Percentiles rank a stretch among this genome's conserved stretches.
These are phyloP conservation scores for Aspergillus sclerotioniger DNA, from an alignment of 495 filamentous ascomycete genomes.

Conservation along the genomic window DNA sequence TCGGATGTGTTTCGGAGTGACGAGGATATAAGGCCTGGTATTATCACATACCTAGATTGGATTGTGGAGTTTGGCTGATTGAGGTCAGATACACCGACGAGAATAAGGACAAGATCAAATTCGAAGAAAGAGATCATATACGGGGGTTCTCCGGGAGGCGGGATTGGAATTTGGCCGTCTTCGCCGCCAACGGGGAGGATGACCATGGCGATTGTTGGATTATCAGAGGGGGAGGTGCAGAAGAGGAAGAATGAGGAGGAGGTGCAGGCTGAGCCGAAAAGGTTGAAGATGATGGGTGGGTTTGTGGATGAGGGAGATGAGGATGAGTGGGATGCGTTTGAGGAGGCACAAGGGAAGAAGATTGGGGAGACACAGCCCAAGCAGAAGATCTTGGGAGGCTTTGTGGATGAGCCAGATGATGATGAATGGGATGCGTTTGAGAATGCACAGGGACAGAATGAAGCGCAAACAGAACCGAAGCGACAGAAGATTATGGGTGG, in stretches of 20 bases:
- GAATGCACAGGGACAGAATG: conserved; percentile 39
- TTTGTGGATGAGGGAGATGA: conserved; percentile 45
- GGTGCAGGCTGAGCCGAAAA: conserved; percentile 36
- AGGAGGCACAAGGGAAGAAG: conserved; percentile 32
- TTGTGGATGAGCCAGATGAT: conserved; percentile 42
- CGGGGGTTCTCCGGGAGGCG: conserved; percentile 16
- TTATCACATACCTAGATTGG: conserved; percentile 1
- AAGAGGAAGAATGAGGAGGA: conserved; percentile 51
- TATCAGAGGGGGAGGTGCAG: conserved; percentile 43
- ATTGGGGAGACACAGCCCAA: conserved; percentile 31
- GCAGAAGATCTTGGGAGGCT: conserved; percentile 26
- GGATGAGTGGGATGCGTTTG: conserved; percentile 31
- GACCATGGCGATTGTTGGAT: conserved; percentile 53
- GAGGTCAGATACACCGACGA: conserved; percentile 42
- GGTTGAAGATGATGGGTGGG: conserved; percentile 44
- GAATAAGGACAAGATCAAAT: no score
- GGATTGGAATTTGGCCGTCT: conserved; percentile 25
- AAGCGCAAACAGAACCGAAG: conserved; percentile 18
- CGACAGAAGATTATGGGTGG: conserved; percentile 24
- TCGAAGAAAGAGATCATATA: conserved; percentile 17
- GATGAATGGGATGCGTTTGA: conserved; percentile 23
- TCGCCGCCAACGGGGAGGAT: conserved; percentile 47
- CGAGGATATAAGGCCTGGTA: conserved; percentile 52
- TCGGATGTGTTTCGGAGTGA: conserved; percentile 64
- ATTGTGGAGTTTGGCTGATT: conserved; percentile 6